These are phyloP conservation scores for Fusarium tupiense DNA, from an alignment of 2,329 filamentous ascomycete genomes.

Conservation along the genomic window DNA sequence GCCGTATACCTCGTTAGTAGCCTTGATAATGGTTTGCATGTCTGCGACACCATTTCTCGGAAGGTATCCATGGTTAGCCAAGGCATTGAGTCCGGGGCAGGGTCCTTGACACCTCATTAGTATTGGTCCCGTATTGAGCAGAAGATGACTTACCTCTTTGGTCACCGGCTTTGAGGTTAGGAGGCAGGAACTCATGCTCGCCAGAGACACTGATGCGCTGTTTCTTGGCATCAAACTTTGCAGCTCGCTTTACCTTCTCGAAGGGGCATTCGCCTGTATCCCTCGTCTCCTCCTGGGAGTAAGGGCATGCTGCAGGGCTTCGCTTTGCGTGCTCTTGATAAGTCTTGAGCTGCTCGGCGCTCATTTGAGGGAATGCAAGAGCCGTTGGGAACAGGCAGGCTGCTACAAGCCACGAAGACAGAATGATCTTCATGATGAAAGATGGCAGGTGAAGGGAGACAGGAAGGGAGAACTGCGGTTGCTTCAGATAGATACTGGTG, in stretches of 20 bases:
- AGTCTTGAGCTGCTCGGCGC: background rate
- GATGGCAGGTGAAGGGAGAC: background rate
- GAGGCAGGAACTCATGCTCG: background rate
- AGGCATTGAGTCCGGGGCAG: slow-evolving; percentile 4
- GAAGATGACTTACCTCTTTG: background rate
- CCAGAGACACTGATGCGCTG: background rate
- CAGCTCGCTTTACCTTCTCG: background rate
- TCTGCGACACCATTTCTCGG: slow-evolving; percentile 2
- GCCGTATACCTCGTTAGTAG: slow-evolving; percentile 49
- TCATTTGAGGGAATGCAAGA: background rate
- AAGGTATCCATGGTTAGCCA: slow-evolving; percentile 9
- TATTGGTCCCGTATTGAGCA: fast-evolving
- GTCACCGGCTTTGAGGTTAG: background rate
- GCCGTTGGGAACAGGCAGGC: background rate
- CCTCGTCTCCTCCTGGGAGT: background rate
- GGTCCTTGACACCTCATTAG: background rate
- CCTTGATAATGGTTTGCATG: background rate
- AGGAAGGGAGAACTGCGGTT: background rate
- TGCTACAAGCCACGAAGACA: background rate
- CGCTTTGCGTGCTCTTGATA: background rate
- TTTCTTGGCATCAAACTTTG: background rate
- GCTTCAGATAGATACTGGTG: fast-evolving
- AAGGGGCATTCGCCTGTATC: background rate
- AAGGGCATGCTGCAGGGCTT: background rate
- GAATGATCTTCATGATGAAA: background rate